Conservation (phyloP, 495 filamentous ascomycete species). For the Chaetomium tenue region DNA sequence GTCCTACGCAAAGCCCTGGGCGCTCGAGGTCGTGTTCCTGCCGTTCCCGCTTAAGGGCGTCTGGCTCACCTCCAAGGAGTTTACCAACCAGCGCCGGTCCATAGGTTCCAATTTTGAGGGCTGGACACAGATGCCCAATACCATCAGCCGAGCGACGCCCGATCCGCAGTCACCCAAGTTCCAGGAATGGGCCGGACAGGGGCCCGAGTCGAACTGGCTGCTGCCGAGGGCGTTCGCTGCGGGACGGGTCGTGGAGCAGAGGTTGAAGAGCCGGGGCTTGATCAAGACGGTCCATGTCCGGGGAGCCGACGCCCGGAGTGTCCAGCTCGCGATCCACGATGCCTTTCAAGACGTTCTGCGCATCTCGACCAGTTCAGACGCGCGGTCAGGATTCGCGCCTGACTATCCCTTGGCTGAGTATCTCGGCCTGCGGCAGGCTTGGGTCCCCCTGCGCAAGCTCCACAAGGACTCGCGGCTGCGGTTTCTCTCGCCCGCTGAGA, state of each 20-base stretch:
- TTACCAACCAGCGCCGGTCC: slow-evolving; percentile 45
- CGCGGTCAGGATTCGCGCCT: slow-evolving; percentile 27
- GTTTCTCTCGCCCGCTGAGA: slow-evolving; percentile 63
- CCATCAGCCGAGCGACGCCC: slow-evolving; percentile 40
- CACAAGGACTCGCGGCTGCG: slow-evolving; percentile 64
- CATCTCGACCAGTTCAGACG: slow-evolving; percentile 23
- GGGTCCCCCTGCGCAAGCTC: slow-evolving; percentile 68
- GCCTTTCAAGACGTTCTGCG: slow-evolving; percentile 57
- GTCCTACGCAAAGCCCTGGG: slow-evolving; percentile 58
- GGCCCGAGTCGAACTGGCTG: slow-evolving; percentile 51
- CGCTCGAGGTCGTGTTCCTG: slow-evolving; percentile 66
- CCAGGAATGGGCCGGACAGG: slow-evolving; percentile 47
- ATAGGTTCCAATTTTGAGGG: slow-evolving; percentile 48
- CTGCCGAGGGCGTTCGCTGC: slow-evolving; percentile 57
- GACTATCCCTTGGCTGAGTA: slow-evolving; percentile 41
- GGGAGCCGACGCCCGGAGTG: slow-evolving; percentile 58
- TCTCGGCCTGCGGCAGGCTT: slow-evolving; percentile 54
- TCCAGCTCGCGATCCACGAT: slow-evolving; percentile 56
- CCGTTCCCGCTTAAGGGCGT: slow-evolving; percentile 64
- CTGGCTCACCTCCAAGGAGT: slow-evolving; percentile 55
- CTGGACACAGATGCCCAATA: slow-evolving; percentile 58
- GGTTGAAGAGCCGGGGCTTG: slow-evolving; percentile 65
- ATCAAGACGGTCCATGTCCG: slow-evolving; percentile 58
- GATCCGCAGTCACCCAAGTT: slow-evolving; percentile 46
- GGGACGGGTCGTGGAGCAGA: slow-evolving; percentile 55